A percentile compares a stretch with the other conserved stretches of the same genome.
Conservation (phyloP, 129 eudicot species). For the Tagetes erecta region DNA sequence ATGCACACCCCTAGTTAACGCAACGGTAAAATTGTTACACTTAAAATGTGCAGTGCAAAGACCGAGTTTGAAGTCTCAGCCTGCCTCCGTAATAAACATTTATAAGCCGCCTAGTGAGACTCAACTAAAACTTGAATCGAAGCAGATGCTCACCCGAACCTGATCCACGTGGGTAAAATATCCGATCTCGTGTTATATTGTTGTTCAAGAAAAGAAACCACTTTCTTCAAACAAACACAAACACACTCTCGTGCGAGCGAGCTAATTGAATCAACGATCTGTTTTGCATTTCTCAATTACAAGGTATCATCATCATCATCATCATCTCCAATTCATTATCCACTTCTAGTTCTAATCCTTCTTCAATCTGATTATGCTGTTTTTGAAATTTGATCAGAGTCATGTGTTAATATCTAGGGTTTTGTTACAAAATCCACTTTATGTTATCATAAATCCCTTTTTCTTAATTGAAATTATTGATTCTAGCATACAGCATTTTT, state of each 20-base stretch:
- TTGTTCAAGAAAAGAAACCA: constrained; percentile 42
- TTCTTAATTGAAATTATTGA: neutral
- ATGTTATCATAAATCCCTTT: neutral
- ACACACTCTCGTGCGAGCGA: neutral
- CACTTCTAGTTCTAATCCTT: neutral
- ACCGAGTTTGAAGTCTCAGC: no score
- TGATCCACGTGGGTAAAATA: constrained; percentile 22
- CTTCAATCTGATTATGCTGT: constrained; percentile 4
- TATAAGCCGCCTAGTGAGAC: no score
- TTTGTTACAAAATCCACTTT: constrained; percentile 17
- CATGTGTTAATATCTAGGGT: constrained; percentile 28
- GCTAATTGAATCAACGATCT: constrained; percentile 11
- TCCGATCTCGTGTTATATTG: constrained; percentile 31
- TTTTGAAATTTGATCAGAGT: constrained; percentile 12
- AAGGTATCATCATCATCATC: no score
- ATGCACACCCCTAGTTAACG: no score
- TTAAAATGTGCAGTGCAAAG: no score
- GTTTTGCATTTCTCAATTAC: neutral
- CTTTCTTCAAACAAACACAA: neutral
- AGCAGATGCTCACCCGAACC: no score
- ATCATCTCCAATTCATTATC: no score
- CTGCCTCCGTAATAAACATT: no score
- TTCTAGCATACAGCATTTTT: neutral
- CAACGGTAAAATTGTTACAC: no score
- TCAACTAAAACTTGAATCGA: no score